Base-by-base conservation (phyloP, 2,329 filamentous ascomycete species). In the Aureobasidium sp. region DNA sequence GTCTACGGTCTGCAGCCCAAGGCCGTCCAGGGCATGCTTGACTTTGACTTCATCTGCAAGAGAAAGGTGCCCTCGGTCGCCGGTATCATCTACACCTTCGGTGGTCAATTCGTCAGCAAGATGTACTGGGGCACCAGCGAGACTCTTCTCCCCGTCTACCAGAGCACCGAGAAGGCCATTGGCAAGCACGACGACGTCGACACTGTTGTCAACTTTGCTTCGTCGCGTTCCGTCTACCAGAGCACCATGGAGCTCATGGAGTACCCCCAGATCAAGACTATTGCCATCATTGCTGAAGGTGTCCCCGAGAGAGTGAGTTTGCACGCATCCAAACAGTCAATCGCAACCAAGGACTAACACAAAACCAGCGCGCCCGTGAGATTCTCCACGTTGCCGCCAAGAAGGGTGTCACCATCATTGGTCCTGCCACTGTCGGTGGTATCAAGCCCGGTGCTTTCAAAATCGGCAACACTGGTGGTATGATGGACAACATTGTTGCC, bases 91-190 rank as follows among this genome's bases (percentile, higher is more conserved):
- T 99, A 99, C 84, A 97, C 94, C 71, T 99, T 99, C 75, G 94
- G 94, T 77, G 94, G 94, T 70, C 94, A 99, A 81, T 99, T 99
- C 87, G 94, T 99, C 76, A 97, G 91, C 87, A 99, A 99, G 88
- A 97, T 99, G 94, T 99, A 99, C 89, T 99, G 94, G 94, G 94
- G 94, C 74, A 99, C 94, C 75, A 97, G 91, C 82, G 94, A 99
- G 84, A 99, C 94, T 66, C 87, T 99, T 68, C 86, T 99, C 71
- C 94, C 94, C 67, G 94, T 99, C 76, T 99, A 99, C 86, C 93
- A 99, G 82, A 85, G 90, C 74, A 89, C 92, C 55, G 82, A 86
- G 70, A 96, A 97, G 84, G 94, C 94, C 71, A 87, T 97, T 75
- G 85, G 86, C 78, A 99, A 99, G 87, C 94, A 99, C 85, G 86